A percentile compares a stretch with the other conserved stretches of the same genome.
Evolutionary conservation across 805 yeast species (phyloP).

Genomic region (Ogataea wickerhamii): DNA sequence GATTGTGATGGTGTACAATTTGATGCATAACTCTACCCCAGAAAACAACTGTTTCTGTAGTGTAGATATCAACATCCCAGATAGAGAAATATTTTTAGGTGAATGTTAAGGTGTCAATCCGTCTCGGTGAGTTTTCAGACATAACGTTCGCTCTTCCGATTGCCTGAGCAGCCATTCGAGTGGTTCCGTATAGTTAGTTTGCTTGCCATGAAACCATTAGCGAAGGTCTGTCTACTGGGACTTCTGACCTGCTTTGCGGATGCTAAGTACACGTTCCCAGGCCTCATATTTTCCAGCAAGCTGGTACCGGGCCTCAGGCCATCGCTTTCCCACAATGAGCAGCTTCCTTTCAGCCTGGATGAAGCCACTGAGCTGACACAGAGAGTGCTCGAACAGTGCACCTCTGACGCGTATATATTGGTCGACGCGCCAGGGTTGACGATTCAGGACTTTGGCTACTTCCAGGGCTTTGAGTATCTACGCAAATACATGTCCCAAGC

Average conservation of each 20-base stretch:
- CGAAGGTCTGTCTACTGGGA: not conserved
- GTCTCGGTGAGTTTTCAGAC: too few relatives aligned
- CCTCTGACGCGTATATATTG: constrained; percentile 54
- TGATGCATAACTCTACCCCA: too few relatives aligned
- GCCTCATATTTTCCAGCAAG: constrained; percentile 25
- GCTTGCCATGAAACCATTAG: not conserved
- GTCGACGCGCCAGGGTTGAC: constrained; percentile 52
- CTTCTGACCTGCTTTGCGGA: not conserved
- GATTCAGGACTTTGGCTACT: constrained; percentile 42
- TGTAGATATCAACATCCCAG: not conserved
- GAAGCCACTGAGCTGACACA: constrained; percentile 24
- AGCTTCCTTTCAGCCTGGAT: constrained; percentile 25
- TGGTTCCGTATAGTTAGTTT: too few relatives aligned
- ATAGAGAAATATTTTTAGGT: too few relatives aligned
- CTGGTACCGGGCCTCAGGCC: constrained; percentile 29
- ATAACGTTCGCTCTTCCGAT: too few relatives aligned
- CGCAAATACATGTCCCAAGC: constrained; percentile 50
- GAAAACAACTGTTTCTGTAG: not conserved
- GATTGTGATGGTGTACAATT: not conserved
- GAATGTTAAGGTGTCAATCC: too few relatives aligned
- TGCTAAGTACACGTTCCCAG: constrained; percentile 21
- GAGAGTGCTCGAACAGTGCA: constrained; percentile 36
- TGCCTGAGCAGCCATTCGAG: too few relatives aligned
- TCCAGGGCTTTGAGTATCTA: constrained; percentile 43
- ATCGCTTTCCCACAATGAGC: constrained; percentile 29